Conservation (phyloP, 192 early-diverging fungal species). For the Podila epigama region DNA sequence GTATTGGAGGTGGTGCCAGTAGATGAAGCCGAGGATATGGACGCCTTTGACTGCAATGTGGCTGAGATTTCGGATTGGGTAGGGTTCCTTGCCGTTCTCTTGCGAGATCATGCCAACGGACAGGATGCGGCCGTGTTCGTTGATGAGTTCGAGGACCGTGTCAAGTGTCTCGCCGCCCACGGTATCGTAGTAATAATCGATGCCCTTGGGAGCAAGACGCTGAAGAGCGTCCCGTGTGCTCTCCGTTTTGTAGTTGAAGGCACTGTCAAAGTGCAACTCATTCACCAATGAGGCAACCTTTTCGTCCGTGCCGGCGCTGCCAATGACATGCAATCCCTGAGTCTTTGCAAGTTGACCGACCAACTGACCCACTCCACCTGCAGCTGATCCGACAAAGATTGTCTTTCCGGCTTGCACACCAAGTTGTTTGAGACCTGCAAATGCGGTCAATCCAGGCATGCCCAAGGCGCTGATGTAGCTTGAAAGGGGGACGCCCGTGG, state of each 20-base stretch:
- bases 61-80: constrained; percentile 67
- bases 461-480: constrained; percentile 46
- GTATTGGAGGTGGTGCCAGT: constrained; percentile 47
- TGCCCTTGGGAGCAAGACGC: constrained; percentile 74
- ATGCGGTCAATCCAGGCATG: constrained; percentile 69
- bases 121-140: constrained; percentile 67
- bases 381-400: constrained; percentile 79
- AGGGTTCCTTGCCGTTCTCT: constrained; percentile 65
- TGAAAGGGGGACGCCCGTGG: constrained; percentile 32
- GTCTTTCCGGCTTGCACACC: constrained; percentile 86
- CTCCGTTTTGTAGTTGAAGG: constrained; percentile 90
- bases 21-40: constrained; percentile 68
- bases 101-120: constrained; percentile 79
- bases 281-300: constrained; percentile 76
- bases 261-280: constrained; percentile 78
- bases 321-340: constrained; percentile 82
- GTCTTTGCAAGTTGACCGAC: constrained; percentile 86
- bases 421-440: constrained; percentile 61
- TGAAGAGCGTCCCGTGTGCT: constrained; percentile 49
- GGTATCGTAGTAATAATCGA: constrained; percentile 86
- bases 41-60: constrained; percentile 60
- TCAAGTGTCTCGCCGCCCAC: constrained; percentile 84
- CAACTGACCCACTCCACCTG: constrained; percentile 80
- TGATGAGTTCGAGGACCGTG: constrained; percentile 67
- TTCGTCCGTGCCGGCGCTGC: constrained; percentile 83